Percentiles rank a stretch among this genome's conserved stretches.
phyloP scores from a whole-genome alignment of 176 grass and related monocot species.

The Zea luxurians region DNA sequence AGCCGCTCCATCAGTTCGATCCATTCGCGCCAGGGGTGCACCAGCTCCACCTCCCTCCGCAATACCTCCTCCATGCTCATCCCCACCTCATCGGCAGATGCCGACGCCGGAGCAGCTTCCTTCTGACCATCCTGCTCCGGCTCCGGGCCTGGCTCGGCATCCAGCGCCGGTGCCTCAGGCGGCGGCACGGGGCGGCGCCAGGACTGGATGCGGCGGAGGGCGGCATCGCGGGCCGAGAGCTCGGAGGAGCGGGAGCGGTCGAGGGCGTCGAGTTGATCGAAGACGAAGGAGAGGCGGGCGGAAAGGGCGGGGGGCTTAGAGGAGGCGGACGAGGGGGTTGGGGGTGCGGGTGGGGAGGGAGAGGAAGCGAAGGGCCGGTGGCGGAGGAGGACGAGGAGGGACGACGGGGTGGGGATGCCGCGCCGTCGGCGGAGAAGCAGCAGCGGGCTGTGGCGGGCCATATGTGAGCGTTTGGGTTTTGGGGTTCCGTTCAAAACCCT shows the following conservation, averaged over 20 bases:
- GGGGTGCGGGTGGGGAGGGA: conserved; percentile 13
- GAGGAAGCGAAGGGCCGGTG: conserved; percentile 10
- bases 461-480: conserved; percentile 20
- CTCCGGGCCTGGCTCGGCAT: neutral
- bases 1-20: conserved; percentile 90
- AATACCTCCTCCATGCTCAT: conserved; percentile 61
- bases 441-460: conserved; percentile 24
- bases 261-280: conserved; percentile 88
- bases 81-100: conserved; percentile 1
- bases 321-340: conserved; percentile 34
- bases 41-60: conserved; percentile 81
- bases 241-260: conserved; percentile 63
- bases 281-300: conserved; percentile 88
- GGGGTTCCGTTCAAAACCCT: conserved; percentile 25
- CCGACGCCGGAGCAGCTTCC: neutral
- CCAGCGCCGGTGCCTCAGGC: neutral
- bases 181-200: conserved; percentile 51
- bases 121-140: neutral
- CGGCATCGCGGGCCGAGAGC: conserved; percentile 66
- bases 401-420: conserved; percentile 27
- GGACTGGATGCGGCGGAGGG: conserved; percentile 81
- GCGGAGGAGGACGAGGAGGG: conserved; percentile 33
- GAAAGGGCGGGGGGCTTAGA: conserved; percentile 75
- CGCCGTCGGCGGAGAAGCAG: conserved; percentile 41
- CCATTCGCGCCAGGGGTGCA: conserved; percentile 97